A percentile compares a stretch with the other conserved stretches of the same genome.
Conservation (phyloP, 805 yeast genomes). For the Torulaspora indica region DNA sequence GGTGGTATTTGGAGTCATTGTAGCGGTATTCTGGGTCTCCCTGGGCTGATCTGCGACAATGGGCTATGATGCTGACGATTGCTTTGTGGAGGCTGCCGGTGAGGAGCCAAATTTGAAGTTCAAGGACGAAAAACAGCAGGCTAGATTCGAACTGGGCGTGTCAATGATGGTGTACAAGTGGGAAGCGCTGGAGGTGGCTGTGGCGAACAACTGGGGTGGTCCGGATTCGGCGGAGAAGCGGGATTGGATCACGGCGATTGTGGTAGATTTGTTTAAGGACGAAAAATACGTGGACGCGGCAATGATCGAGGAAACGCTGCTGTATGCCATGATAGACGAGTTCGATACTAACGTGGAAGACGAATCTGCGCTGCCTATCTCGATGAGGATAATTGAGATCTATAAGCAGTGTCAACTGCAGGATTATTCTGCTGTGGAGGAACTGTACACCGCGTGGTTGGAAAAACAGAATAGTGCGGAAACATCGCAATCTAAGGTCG, state of each 20-base stretch:
- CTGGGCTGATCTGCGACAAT: conserved; percentile 1
- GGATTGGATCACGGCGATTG: conserved; percentile 86
- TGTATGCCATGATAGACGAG: conserved; percentile 92
- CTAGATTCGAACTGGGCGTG: conserved; percentile 86
- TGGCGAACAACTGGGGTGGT: conserved; percentile 94
- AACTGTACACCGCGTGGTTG: conserved; percentile 54
- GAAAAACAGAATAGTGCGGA: conserved; percentile 44
- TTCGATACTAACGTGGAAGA: conserved; percentile 87
- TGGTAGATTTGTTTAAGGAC: conserved; percentile 68
- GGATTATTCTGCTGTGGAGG: conserved; percentile 54
- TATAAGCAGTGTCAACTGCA: conserved; percentile 59
- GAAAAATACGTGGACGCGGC: conserved; percentile 67
- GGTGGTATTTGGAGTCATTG: neutral
- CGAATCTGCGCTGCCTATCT: conserved; percentile 75
- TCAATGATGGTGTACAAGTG: conserved; percentile 87
- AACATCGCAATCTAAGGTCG: conserved; percentile 19
- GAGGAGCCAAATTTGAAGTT: conserved; percentile 42
- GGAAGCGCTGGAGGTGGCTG: conserved; percentile 87
- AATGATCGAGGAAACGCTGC: conserved; percentile 76
- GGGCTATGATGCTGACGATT: conserved; percentile 2
- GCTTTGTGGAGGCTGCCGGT: conserved; percentile 46
- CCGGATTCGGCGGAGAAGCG: conserved; percentile 84
- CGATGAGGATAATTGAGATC: conserved; percentile 56
- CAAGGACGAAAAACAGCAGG: conserved; percentile 62
- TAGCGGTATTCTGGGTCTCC: neutral